Conservation (phyloP, 1,284 basidiomycete genomes). For the Fistulinella cinereoalba region DNA sequence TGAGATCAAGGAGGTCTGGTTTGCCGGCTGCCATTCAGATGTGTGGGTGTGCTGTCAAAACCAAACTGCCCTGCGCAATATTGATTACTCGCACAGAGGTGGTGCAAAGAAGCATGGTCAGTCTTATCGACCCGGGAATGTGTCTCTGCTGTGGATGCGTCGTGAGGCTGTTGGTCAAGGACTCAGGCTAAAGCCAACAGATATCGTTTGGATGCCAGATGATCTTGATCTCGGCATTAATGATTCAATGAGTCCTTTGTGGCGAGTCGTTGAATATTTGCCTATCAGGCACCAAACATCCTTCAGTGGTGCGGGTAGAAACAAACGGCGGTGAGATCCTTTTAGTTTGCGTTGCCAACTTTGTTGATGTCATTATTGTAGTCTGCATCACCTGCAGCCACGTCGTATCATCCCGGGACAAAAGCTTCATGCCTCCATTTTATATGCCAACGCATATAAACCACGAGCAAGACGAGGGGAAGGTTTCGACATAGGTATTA, state of each 20-base stretch:
- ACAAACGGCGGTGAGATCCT: slow-evolving; percentile 5
- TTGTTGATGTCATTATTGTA: slow-evolving; percentile 9
- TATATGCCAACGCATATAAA: slow-evolving; percentile 26
- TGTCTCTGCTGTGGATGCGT: slow-evolving; percentile 23
- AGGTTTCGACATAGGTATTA: slow-evolving; percentile 24
- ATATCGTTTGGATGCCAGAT: slow-evolving; percentile 15
- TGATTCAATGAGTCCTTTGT: slow-evolving; percentile 17
- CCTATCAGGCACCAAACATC: slow-evolving; percentile 20
- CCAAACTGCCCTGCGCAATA: background rate
- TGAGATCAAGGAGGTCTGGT: slow-evolving; percentile 29
- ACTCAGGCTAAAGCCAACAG: slow-evolving; percentile 14
- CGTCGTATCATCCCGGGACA: slow-evolving; percentile 33
- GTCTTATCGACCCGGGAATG: slow-evolving; percentile 16
- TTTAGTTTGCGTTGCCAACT: background rate
- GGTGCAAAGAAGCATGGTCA: slow-evolving; percentile 13
- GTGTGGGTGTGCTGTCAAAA: slow-evolving; percentile 20
- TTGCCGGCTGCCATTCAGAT: slow-evolving; percentile 28
- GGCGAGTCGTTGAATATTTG: slow-evolving; percentile 20
- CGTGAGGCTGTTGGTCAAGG: slow-evolving; percentile 10
- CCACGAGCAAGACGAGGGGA: slow-evolving; percentile 26
- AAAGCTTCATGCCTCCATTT: slow-evolving; percentile 29
- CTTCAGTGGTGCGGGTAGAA: slow-evolving; percentile 8
- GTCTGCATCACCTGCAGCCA: slow-evolving; percentile 18
- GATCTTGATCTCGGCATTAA: slow-evolving; percentile 12
- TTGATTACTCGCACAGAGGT: slow-evolving; percentile 8